Conservation (phyloP, 2,329 filamentous ascomycete genomes). For the Aspergillus fijiensis region DNA sequence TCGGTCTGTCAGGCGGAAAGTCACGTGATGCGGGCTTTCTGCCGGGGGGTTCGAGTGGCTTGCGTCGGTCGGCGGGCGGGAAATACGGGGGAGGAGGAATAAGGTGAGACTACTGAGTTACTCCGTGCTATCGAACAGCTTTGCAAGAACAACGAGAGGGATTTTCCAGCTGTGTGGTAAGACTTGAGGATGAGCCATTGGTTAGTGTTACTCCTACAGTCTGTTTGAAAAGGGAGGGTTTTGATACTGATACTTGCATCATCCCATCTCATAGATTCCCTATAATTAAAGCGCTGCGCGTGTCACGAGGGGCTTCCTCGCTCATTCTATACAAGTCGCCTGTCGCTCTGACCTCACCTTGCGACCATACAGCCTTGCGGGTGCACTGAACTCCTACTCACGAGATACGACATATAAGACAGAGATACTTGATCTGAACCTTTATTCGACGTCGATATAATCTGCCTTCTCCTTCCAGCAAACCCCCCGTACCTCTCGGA, state of each 20-base stretch:
- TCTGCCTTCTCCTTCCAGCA: background rate
- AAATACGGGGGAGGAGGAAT: slow-evolving; percentile 1
- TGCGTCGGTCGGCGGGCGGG: background rate
- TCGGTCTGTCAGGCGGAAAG: slow-evolving; percentile 27
- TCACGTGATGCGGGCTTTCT: slow-evolving; percentile 32
- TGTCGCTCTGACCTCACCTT: background rate
- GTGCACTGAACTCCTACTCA: background rate
- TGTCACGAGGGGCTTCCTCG: slow-evolving; percentile 5
- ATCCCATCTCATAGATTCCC: background rate
- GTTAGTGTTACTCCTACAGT: background rate
- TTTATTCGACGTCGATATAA: background rate
- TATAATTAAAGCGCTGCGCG: slow-evolving; percentile 8
- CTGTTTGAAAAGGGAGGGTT: background rate
- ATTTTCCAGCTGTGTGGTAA: background rate
- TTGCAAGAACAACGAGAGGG: background rate
- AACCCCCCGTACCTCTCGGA: background rate
- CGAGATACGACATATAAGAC: background rate
- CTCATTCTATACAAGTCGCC: background rate
- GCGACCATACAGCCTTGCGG: background rate
- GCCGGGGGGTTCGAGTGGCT: slow-evolving; percentile 9
- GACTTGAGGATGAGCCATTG: background rate
- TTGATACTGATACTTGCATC: background rate
- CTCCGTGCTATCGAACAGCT: background rate
- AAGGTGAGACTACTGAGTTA: background rate
- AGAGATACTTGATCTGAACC: background rate